Conservation (phyloP, 2,329 filamentous ascomycete species). For the Pseudopithomyces maydicus region DNA sequence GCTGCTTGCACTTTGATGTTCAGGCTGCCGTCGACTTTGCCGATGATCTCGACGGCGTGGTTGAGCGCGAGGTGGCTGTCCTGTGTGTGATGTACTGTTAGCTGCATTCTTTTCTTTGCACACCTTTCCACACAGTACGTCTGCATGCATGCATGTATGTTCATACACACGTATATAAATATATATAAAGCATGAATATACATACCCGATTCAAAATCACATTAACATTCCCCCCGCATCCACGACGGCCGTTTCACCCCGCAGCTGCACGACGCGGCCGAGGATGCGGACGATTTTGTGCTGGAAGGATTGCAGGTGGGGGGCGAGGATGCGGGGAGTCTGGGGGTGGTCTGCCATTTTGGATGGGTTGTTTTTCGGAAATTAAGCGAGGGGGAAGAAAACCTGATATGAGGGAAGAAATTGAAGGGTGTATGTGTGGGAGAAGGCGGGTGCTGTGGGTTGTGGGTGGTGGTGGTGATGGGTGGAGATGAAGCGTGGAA, state of each 20-base stretch:
- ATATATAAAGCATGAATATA: too few species aligned
- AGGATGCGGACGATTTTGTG: conserved; percentile 79
- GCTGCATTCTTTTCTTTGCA: neutral
- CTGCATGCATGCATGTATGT: neutral
- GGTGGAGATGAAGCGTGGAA: too few species aligned
- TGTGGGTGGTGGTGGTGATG: too few species aligned
- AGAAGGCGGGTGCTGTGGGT: too few species aligned
- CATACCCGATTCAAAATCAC: conserved; percentile 74
- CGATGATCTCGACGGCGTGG: conserved; percentile 76
- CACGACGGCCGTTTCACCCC: conserved; percentile 78
- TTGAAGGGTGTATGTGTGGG: too few species aligned
- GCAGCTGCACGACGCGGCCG: conserved; percentile 81
- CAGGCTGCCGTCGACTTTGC: conserved; percentile 77
- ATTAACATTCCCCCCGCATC: conserved; percentile 80
- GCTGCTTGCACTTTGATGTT: conserved; percentile 72
- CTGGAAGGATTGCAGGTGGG: conserved; percentile 76
- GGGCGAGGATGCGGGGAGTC: conserved; percentile 81
- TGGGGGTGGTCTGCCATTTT: conserved; percentile 38
- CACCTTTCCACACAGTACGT: neutral
- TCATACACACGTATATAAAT: neutral
- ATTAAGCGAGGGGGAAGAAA: too few species aligned
- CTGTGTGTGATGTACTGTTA: conserved; percentile 53
- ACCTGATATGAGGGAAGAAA: too few species aligned
- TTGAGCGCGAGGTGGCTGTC: conserved; percentile 72
- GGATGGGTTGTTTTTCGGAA: neutral